phyloP scores from a whole-genome alignment of 1,284 basidiomycete genomes.

The Sporisorium scitamineum region DNA sequence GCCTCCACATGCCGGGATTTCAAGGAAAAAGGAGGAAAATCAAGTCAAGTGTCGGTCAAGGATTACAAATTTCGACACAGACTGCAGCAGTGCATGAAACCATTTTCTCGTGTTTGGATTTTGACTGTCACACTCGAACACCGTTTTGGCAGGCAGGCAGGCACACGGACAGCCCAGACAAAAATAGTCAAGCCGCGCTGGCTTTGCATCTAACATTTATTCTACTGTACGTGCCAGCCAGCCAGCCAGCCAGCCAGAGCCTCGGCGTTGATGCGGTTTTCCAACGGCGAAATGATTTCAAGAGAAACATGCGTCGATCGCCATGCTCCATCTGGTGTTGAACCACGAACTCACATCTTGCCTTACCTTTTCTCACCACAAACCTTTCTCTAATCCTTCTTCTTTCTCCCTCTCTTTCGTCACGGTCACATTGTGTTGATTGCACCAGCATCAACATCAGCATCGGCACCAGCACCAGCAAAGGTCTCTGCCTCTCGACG shows the following conservation, averaged over 20 bases:
- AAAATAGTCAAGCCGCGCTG: too few relatives aligned
- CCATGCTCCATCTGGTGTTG: constrained; percentile 1
- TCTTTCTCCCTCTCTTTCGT: not conserved
- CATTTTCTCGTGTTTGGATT: not conserved
- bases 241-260: not conserved
- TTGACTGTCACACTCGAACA: too few relatives aligned
- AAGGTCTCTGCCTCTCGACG: not conserved
- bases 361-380: not conserved
- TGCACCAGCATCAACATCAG: not conserved
- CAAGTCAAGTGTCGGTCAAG: too few relatives aligned
- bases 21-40: not conserved
- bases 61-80: not conserved
- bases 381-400: not conserved
- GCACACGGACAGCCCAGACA: not conserved
- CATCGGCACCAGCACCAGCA: not conserved
- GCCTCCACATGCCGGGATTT: not conserved
- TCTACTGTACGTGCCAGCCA: not conserved
- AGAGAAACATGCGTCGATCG: constrained; percentile 6
- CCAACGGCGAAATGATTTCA: not conserved
- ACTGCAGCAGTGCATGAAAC: not conserved
- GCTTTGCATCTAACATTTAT: too few relatives aligned
- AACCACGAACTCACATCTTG: not conserved
- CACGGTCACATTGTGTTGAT: not conserved
- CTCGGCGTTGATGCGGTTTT: not conserved
- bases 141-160: not conserved